A percentile compares a stretch with the other conserved stretches of the same genome.
Evolutionary conservation across 2,329 filamentous ascomycete species (phyloP).

Genomic region (Claviceps maximensis): DNA sequence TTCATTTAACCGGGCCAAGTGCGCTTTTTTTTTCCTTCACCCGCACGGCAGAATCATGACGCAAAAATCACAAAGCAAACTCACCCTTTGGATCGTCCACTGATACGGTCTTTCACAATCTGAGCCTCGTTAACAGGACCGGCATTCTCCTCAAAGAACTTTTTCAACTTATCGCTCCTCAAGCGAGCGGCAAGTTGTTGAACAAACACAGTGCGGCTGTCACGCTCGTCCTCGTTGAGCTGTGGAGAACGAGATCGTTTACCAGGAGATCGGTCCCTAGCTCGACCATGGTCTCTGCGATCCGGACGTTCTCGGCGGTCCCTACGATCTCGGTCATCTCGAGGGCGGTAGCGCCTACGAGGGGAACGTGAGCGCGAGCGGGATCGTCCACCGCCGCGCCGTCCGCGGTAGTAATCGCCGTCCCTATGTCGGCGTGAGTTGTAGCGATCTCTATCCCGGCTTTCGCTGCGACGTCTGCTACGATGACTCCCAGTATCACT

Average conservation of each 20-base stretch:
- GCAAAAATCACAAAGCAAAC: too few relatives aligned
- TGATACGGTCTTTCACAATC: constrained; percentile 96
- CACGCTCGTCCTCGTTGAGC: constrained; percentile 87
- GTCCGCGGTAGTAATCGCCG: constrained; percentile 54
- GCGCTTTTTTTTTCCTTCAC: neutral
- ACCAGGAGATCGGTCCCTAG: constrained; percentile 34
- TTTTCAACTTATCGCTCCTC: constrained; percentile 80
- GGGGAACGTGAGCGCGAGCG: constrained; percentile 64
- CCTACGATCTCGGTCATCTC: constrained; percentile 36
- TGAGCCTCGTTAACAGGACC: constrained; percentile 93
- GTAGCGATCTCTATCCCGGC: constrained; percentile 62
- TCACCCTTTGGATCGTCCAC: constrained; percentile 93
- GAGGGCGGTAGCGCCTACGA: constrained; percentile 42
- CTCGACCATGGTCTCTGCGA: constrained; percentile 38
- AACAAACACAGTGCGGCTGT: constrained; percentile 93
- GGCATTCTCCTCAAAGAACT: constrained; percentile 92
- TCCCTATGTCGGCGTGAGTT: constrained; percentile 61
- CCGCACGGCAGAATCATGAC: too few relatives aligned
- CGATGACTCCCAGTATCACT: constrained; percentile 71
- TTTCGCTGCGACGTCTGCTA: constrained; percentile 69
- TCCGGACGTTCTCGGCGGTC: constrained; percentile 38
- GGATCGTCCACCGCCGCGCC: constrained; percentile 33
- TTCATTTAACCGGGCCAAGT: neutral
- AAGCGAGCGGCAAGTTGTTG: constrained; percentile 93
- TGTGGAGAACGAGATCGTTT: constrained; percentile 47